These are phyloP conservation scores for Paxillus involutus DNA, from an alignment of 768 basidiomycete genomes.

Conservation along the genomic window DNA sequence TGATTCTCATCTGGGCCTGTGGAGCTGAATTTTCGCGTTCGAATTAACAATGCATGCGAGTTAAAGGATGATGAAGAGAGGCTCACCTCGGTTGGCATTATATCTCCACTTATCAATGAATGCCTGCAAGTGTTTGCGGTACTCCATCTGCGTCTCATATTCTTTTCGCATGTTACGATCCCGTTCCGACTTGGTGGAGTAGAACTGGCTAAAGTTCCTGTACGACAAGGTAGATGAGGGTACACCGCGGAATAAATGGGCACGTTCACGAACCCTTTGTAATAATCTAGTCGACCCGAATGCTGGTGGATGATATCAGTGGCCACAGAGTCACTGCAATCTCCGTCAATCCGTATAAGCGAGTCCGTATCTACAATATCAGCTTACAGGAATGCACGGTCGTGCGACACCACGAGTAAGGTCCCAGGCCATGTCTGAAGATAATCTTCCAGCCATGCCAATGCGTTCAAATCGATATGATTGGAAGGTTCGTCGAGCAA, in stretches of 20 bases:
- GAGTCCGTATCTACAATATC: not conserved
- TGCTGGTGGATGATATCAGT: constrained; percentile 99
- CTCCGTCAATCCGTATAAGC: not conserved
- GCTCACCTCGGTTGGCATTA: constrained; percentile 85
- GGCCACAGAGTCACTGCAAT: constrained; percentile 81
- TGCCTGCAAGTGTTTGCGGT: constrained; percentile 92
- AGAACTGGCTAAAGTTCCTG: constrained; percentile 97
- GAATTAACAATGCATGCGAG: constrained; percentile 1
- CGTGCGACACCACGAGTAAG: constrained; percentile 95
- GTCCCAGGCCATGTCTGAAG: constrained; percentile 94
- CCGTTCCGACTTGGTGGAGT: constrained; percentile 96
- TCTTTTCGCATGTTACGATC: constrained; percentile 90
- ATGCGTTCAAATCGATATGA: constrained; percentile 94
- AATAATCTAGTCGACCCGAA: constrained; percentile 90
- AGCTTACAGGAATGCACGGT: constrained; percentile 88
- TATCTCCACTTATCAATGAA: constrained; percentile 99
- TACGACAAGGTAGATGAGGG: constrained; percentile 4
- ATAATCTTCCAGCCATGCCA: constrained; percentile 98
- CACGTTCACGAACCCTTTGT: constrained; percentile 70
- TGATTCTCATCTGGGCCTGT: constrained; percentile 82
- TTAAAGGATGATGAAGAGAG: not conserved
- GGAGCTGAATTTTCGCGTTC: constrained; percentile 51
- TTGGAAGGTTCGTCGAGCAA: constrained; percentile 95
- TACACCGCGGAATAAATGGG: not conserved
- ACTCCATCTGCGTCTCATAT: constrained; percentile 95